A percentile compares a stretch with the other conserved stretches of the same genome.
These are phyloP conservation scores for Mortierella sp. DNA, from an alignment of 371 early-diverging fungal species.

Conservation along the genomic window DNA sequence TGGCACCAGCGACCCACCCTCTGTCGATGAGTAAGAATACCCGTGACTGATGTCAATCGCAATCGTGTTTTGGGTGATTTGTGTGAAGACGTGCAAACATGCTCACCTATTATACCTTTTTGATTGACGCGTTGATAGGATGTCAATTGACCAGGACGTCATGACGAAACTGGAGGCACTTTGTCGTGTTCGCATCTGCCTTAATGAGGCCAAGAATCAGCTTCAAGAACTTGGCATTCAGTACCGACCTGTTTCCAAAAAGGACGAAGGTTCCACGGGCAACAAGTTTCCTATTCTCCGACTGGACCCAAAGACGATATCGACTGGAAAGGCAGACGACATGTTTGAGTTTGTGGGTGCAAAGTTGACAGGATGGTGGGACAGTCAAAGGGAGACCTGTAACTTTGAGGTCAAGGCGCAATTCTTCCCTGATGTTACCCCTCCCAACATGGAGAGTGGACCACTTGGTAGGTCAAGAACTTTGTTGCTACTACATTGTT, in stretches of 20 bases:
- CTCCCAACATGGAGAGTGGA: constrained; percentile 32
- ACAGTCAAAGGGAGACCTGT: constrained; percentile 38
- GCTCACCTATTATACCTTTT: background rate
- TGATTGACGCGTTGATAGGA: constrained; percentile 2
- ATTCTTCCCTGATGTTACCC: constrained; percentile 25
- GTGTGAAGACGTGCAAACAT: background rate
- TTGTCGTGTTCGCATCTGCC: constrained; percentile 44
- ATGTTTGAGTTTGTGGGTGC: constrained; percentile 44
- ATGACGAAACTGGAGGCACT: constrained; percentile 44
- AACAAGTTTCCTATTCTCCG: constrained; percentile 42
- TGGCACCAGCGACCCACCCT: background rate
- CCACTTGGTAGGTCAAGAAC: constrained; percentile 24
- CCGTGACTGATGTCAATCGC: background rate
- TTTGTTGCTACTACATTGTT: background rate
- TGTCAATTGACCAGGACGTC: constrained; percentile 39
- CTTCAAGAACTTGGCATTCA: constrained; percentile 40
- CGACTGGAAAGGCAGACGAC: constrained; percentile 29
- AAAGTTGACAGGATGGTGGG: constrained; percentile 57
- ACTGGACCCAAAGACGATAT: constrained; percentile 37
- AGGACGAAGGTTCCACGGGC: background rate
- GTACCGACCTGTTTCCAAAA: constrained; percentile 17
- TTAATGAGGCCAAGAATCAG: constrained; percentile 30
- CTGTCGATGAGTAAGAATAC: constrained; percentile 29
- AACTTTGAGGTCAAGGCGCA: constrained; percentile 50
- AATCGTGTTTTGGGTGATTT: background rate